A percentile compares a stretch with the other conserved stretches of the same genome.
These are phyloP conservation scores for Neoarthrinium moseri DNA, from an alignment of 2,329 filamentous ascomycete genomes.

Conservation along the genomic window DNA sequence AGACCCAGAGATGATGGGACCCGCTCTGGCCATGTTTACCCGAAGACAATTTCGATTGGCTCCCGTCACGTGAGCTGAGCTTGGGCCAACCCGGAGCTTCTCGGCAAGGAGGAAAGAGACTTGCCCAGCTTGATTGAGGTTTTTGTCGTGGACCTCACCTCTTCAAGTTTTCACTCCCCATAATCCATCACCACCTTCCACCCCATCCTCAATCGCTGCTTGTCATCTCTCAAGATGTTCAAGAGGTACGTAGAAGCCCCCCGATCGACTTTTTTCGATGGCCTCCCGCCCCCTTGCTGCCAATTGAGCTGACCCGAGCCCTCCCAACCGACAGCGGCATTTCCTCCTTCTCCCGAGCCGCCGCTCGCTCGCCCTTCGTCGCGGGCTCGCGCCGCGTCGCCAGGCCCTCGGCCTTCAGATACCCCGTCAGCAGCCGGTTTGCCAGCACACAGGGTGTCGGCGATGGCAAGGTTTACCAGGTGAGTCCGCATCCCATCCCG, in stretches of 20 bases:
- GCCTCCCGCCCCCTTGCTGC: constrained; percentile 42
- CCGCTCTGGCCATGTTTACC: constrained; percentile 9
- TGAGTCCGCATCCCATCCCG: constrained; percentile 35
- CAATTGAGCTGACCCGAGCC: constrained; percentile 47
- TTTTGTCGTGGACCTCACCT: constrained; percentile 14
- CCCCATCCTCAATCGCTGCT: constrained; percentile 61
- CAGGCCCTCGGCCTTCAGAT: constrained; percentile 55
- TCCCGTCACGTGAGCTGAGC: constrained; percentile 6
- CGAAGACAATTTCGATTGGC: constrained; percentile 8
- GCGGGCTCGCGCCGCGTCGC: constrained; percentile 57
- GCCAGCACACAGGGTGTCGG: constrained; percentile 58
- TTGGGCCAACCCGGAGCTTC: constrained; percentile 9
- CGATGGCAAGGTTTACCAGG: constrained; percentile 70
- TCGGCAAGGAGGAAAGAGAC: constrained; percentile 9
- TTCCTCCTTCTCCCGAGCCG: constrained; percentile 62
- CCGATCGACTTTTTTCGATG: constrained; percentile 24
- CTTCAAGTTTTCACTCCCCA: constrained; percentile 25
- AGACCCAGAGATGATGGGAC: too few species aligned
- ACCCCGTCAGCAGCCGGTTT: constrained; percentile 55
- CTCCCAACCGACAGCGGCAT: constrained; percentile 55
- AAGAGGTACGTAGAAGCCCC: constrained; percentile 65
- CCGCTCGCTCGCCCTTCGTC: constrained; percentile 60
- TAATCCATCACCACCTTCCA: constrained; percentile 49
- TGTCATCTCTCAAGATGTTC: constrained; percentile 75
- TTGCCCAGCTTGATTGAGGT: constrained; percentile 13